Evolutionary conservation across 495 filamentous ascomycete genomes (phyloP), one percentile per base, ranked within the genome.

Genomic region (Hypoxylon cercidicola): DNA sequence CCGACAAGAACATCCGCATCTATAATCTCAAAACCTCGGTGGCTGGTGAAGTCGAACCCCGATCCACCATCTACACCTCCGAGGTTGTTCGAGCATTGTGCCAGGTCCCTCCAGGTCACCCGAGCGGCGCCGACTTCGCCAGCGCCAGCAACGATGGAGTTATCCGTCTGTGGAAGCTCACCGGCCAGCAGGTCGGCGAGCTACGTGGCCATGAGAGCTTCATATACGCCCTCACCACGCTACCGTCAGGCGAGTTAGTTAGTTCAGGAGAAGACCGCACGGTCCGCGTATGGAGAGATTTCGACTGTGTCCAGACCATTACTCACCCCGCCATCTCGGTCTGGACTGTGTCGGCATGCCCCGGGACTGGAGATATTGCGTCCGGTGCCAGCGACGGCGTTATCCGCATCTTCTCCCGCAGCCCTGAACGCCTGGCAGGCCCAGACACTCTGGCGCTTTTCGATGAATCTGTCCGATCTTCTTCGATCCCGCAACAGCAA

Each of bases 301-400:
- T 76, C 15, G 81, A 93, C 47, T 97, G 93, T 71, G 78, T 97
- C 52, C 96, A 99, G 77, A 97, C 93, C 10, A 98, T 99, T 59
- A 97, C 93, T 4, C 96, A 97, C 73, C 96, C 96, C 34, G 96
- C 96, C 11, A 97, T 97, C 35, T 97, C 93, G 0, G 93, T 99
- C 0, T 99, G 96, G 96, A 79, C 85, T 39, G 91, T 99, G 40
- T 91, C 93, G 4, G 91, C 84, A 19, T 95, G 91, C 69, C 45
- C 79, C 5, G 88, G 89, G 48, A 96, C 84, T 55, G 94, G 95
- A 40, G 96, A 99, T 72, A 94, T 99, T 69, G 92, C 90, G 12
- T 92, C 87, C 6, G 96, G 96, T 50, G 90, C 94, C 18, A 98
- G 95, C 75, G 96, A 99, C 70, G 87, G 89, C 28, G 80, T 95